phyloP scores from a whole-genome alignment of 106 monocot species.

The Posidonia australis region DNA sequence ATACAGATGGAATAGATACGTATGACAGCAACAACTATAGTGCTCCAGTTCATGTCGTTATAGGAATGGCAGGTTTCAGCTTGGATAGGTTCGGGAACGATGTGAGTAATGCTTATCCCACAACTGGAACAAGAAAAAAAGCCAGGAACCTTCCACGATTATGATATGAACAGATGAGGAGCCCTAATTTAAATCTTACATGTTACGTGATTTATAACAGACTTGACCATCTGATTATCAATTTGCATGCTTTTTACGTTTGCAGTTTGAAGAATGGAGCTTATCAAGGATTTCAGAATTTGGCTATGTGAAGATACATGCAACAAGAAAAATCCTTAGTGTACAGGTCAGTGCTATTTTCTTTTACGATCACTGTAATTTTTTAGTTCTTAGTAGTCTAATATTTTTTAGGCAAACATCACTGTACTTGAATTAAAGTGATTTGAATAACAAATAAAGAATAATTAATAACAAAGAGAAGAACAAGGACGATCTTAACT shows the following conservation, averaged over 20 bases:
- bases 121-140: neutral
- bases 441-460: too few relatives aligned
- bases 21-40: conserved; percentile 46
- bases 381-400: neutral
- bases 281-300: conserved; percentile 44
- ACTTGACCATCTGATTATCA: neutral
- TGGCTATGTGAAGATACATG: conserved; percentile 49
- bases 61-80: conserved; percentile 64
- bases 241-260: neutral
- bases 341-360: conserved; percentile 36
- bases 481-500: too few relatives aligned
- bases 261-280: conserved; percentile 44
- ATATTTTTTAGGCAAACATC: neutral
- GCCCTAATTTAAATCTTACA: neutral
- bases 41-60: conserved; percentile 60
- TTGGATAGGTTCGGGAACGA: conserved; percentile 37
- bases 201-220: neutral
- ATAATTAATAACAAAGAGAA: too few relatives aligned
- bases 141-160: neutral
- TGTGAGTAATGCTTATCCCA: conserved; percentile 17
- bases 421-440: too few relatives aligned
- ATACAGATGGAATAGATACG: conserved; percentile 38
- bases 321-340: conserved; percentile 28
- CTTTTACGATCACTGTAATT: neutral
- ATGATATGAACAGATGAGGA: neutral